Evolutionary conservation across 345 rosid genomes (phyloP).

Genomic region (Eucalyptus brandiana): DNA sequence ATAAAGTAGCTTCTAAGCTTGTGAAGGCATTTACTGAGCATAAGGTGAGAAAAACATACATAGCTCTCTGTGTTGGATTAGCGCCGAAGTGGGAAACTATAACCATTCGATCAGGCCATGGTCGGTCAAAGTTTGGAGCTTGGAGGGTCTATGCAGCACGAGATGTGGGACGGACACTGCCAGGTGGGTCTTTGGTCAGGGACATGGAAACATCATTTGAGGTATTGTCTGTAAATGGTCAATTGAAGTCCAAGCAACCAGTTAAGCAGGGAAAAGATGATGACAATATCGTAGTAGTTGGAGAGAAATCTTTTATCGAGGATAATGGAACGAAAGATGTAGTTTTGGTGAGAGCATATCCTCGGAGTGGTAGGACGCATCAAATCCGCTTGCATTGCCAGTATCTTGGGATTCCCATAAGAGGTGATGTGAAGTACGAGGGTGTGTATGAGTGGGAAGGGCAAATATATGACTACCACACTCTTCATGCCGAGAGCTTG

Average conservation of each 20-base stretch:
- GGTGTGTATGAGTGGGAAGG: slow-evolving; percentile 75
- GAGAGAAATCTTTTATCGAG: slow-evolving; percentile 20
- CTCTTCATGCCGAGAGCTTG: slow-evolving; percentile 83
- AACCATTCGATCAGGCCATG: slow-evolving; percentile 78
- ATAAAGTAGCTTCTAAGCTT: slow-evolving; percentile 74
- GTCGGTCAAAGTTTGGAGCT: slow-evolving; percentile 81
- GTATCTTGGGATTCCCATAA: slow-evolving; percentile 63
- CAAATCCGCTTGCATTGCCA: slow-evolving; percentile 92
- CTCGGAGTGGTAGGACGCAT: slow-evolving; percentile 84
- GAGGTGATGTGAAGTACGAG: slow-evolving; percentile 85
- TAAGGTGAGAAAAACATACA: slow-evolving; percentile 56
- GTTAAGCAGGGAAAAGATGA: slow-evolving; percentile 7
- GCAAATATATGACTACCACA: slow-evolving; percentile 40
- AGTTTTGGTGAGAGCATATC: slow-evolving; percentile 69
- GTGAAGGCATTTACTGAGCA: slow-evolving; percentile 80
- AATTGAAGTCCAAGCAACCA: neutral
- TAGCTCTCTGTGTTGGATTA: slow-evolving; percentile 57
- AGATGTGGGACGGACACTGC: slow-evolving; percentile 61
- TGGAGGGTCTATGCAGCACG: slow-evolving; percentile 79
- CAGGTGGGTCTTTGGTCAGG: slow-evolving; percentile 75
- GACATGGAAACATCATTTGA: slow-evolving; percentile 87
- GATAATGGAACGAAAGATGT: slow-evolving; percentile 17
- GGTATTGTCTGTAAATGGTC: slow-evolving; percentile 50
- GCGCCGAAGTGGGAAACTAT: slow-evolving; percentile 59
- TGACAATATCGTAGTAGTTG: slow-evolving; percentile 18